Base-by-base conservation (phyloP, 2,329 filamentous ascomycete genomes). In the Cadophora malorum region DNA sequence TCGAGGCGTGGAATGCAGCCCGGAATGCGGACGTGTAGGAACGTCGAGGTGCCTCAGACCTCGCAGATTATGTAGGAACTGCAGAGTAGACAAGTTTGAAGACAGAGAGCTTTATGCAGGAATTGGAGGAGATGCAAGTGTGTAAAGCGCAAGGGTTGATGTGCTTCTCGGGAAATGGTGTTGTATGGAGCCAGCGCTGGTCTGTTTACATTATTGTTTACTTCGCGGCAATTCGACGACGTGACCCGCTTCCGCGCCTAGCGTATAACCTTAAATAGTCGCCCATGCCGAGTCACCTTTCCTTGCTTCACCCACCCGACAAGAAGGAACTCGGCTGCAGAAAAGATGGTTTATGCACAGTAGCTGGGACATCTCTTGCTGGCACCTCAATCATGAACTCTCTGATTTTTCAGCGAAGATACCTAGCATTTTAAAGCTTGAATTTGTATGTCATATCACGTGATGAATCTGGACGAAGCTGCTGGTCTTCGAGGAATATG, bases 11-110 rank as follows among this genome's bases (percentile, higher is more conserved):
- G 73, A 77, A 74, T 77, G 71, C 45, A 60, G 62, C 61, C 41
- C 72, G 72, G 73, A 74, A 75, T 75, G 73, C 70, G 69, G 69
- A 69, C 64, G 61, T 71, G 71, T 68, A 64, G 63, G 23, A 53
- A 65, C 67, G 66, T 67, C 66, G 61, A 68, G 56, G 64, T 25
- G 9, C 65, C 63, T 64, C 25, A 59, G 55, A 69, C 60, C 64
- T 64, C 64, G 56, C 45, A 53, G 47, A 19, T 23, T 35, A 23
- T 35, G 31, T n/a, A 28, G 12, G 23, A 59, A 41, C 64, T 21
- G 19, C 41, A 38, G 16, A 62, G 35, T 50, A 10, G n/a, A 50
- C 19, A 8, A 21, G 25, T 25, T 49, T 12, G 28, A 53, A 23
- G 19, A 23, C n/a, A 53, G 31, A 19, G 25, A 53, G 28, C 41